Evolutionary conservation across 257 asterid genomes (phyloP), one percentile per base, ranked within the genome.

Genomic region (Gentiana dahurica): DNA sequence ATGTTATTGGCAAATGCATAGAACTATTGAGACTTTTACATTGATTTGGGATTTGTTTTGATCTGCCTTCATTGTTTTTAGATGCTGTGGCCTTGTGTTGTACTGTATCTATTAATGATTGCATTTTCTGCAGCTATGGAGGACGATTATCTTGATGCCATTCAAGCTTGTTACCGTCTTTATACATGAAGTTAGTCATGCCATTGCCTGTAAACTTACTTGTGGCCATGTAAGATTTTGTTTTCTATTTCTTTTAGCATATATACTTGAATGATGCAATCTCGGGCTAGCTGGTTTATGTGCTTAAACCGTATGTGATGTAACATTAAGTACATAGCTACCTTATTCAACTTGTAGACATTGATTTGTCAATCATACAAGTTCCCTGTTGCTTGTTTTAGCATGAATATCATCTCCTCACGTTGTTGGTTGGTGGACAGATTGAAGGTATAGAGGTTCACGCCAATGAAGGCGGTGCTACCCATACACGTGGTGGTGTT

Each of bases 151-250:
- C 8, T 51, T 75, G 66, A 65, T 61, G 68, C 77, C 80, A 43
- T 75, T 75, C 65, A 75, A 75, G 61, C 77, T 75, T 41, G 51
- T 75, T 2, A 71, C 80, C 2, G 72, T 75, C 53, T 75, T 71
- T 55, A 67, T 75, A 58, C 80, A 75, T 48, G 80, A 75, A 67
- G 80, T 76, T 44, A 75, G 77, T 60, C 80, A 75, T 49, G 77
- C 80, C 12, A 67, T 75, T 64, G 80, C 80, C 59, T 71, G 77
- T 63, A 71, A 71, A 64, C 71, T 75, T 59, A 71, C 77, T 49
- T 71, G 80, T 36, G 80, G 80, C 49, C 77, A 75, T 57, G 80
- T 67, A 55, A 71, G 70, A 6, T 43, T 58, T 34, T 36, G 6
- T 54, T 38, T 8, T 53, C 35, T 32, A 9, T 41, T 58, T 45